Percentiles rank a stretch among this genome's conserved stretches.
These are phyloP conservation scores for Termitomyces sp. DNA, from an alignment of 768 basidiomycete genomes.

Conservation along the genomic window DNA sequence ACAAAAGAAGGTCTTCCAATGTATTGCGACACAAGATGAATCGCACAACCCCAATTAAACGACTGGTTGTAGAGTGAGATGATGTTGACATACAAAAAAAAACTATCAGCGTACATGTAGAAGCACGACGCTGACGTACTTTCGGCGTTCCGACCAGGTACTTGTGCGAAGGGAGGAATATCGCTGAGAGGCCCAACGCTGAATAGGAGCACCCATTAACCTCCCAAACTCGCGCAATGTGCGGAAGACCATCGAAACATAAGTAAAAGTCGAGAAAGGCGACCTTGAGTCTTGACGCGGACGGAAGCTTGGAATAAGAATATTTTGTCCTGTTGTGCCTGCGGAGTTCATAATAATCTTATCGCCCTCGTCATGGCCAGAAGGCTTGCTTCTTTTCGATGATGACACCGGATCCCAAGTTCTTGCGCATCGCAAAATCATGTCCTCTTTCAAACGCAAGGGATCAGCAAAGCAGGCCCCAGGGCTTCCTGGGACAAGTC, in stretches of 20 bases:
- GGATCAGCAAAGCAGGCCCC: constrained; percentile 39
- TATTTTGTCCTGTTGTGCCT: constrained; percentile 2
- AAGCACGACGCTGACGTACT: constrained; percentile 10
- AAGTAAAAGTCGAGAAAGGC: background rate
- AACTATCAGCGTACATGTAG: constrained; percentile 18
- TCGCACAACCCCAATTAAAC: constrained; percentile 51
- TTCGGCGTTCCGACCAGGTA: constrained; percentile 19
- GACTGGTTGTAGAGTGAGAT: constrained; percentile 30
- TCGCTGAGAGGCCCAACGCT: constrained; percentile 1
- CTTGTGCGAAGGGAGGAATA: constrained; percentile 13
- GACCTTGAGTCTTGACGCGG: background rate
- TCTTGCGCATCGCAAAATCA: constrained; percentile 21
- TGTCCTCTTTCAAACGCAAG: constrained; percentile 84
- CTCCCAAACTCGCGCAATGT: background rate
- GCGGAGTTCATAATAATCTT: constrained; percentile 5
- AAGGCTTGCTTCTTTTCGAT: background rate
- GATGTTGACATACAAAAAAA: background rate
- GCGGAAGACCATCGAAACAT: constrained; percentile 9
- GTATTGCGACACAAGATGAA: constrained; percentile 64
- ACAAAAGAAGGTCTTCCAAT: constrained; percentile 56
- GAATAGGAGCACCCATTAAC: background rate
- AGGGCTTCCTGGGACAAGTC: constrained; percentile 50
- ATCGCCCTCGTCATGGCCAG: background rate
- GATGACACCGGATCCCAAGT: background rate
- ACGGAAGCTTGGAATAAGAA: background rate